Base-by-base conservation (phyloP, 2,329 filamentous ascomycete genomes). In the Neurospora crassa region DNA sequence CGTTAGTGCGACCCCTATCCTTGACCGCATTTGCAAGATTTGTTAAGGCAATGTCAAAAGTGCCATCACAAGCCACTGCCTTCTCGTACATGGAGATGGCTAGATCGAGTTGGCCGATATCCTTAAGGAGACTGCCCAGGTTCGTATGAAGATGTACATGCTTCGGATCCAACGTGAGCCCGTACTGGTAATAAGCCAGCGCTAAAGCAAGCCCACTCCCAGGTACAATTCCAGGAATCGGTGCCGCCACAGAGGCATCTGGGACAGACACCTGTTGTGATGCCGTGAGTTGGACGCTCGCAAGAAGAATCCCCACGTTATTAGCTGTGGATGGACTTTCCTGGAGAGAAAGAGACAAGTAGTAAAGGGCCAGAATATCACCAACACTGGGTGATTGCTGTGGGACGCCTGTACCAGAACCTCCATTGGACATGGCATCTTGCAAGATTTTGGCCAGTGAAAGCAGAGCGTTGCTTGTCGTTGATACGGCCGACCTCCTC, bases 121-220 rank as follows among this genome's bases (percentile, higher is more conserved):
- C 96, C 78, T 99, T 99, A 63, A 99, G 85, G 40, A 99, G 83
- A 78, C 96, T 98, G 10, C 96, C 96, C 2, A 99, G 85, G 75
- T 99, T 99, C 1, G 96, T 99, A 80, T 97, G 97, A 1, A 99
- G 87, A 80, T 99, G 96, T 12, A 97, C 96, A 80, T 99, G 96
- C 72, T 92, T 91, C 4, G 90, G 86, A 78, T 99, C 96, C 10
- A 99, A 86, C 67, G 90, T 88, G 20, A 99, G 84, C 6, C 96
- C 96, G 79, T 98, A 98, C 75, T 97, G 92, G 82, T 99, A 99
- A 79, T 98, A 99, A 8, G 92, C 90, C 74, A 99, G 84, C 18
- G 96, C 96, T 67, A 99, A 85, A 41, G 92, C 91, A 73, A 97
- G 87, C 14, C 96, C 95, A 79, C 92, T 97, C 3, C 94, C 95